phyloP scores from a whole-genome alignment of 2,329 filamentous ascomycete genomes.

The Dothidotthia symphoricarpi region DNA sequence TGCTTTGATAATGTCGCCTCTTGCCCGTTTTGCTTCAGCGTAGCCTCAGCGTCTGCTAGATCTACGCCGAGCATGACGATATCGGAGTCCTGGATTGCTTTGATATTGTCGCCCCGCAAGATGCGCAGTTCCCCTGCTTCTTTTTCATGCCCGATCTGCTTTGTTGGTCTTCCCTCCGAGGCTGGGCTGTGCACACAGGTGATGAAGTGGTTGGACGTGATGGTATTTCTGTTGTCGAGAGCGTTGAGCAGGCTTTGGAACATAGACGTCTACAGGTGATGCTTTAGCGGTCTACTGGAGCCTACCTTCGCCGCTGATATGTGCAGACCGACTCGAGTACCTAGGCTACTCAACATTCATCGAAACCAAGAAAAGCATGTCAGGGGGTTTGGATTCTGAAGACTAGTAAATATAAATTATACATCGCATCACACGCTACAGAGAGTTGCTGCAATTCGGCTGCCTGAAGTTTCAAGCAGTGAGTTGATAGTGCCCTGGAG shows the following conservation, averaged over 20 bases:
- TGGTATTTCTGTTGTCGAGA: slow-evolving; percentile 6
- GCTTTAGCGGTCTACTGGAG: no score
- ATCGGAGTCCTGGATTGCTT: slow-evolving; percentile 39
- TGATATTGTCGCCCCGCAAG: slow-evolving; percentile 37
- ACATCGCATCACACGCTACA: no score
- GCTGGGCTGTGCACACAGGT: slow-evolving; percentile 45
- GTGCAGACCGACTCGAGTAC: no score
- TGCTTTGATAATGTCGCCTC: slow-evolving; percentile 40
- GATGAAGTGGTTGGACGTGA: slow-evolving; percentile 36
- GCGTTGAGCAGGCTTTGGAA: slow-evolving; percentile 35
- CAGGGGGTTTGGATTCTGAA: no score
- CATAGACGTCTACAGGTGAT: slow-evolving; percentile 43
- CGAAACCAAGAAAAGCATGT: no score
- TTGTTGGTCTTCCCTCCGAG: slow-evolving; percentile 39
- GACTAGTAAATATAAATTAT: no score
- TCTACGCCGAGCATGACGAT: slow-evolving; percentile 51
- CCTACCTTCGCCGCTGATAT: no score
- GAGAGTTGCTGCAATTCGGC: no score
- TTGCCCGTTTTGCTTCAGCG: slow-evolving; percentile 43
- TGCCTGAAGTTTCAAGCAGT: no score
- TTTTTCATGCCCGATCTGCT: slow-evolving; percentile 33
- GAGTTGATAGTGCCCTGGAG: no score
- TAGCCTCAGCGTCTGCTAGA: slow-evolving; percentile 45
- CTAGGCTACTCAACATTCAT: no score
- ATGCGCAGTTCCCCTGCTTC: slow-evolving; percentile 31